Conservation (phyloP, 108 stramenopile species). For the Cyclostephanos invisitatus region DNA sequence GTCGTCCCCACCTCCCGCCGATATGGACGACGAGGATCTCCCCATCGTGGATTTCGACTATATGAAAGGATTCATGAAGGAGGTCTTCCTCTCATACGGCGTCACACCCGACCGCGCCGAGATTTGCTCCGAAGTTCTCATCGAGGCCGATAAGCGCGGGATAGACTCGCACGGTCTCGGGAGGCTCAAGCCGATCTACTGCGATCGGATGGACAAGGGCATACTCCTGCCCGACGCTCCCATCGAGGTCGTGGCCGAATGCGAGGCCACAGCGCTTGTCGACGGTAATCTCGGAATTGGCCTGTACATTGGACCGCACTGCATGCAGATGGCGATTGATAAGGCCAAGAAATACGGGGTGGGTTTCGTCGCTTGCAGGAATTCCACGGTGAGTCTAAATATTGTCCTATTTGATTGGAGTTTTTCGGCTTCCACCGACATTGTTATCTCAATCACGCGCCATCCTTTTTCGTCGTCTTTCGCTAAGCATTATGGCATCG, state of each 20-base stretch:
- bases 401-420: not conserved
- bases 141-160: slow-evolving; percentile 67
- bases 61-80: slow-evolving; percentile 69
- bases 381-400: slow-evolving; percentile 46
- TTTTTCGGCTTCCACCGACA: not conserved
- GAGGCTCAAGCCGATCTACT: slow-evolving; percentile 69
- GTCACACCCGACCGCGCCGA: slow-evolving; percentile 54
- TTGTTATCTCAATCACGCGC: not conserved
- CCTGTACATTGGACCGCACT: slow-evolving; percentile 68
- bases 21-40: slow-evolving; percentile 41
- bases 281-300: slow-evolving; percentile 71
- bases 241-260: slow-evolving; percentile 56
- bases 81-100: slow-evolving; percentile 58
- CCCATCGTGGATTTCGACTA: slow-evolving; percentile 58
- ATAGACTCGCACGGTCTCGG: slow-evolving; percentile 74
- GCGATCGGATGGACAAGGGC: slow-evolving; percentile 65
- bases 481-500: slow-evolving; percentile 58
- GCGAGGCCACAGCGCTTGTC: slow-evolving; percentile 51
- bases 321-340: slow-evolving; percentile 72
- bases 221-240: slow-evolving; percentile 57
- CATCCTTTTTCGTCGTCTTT: not conserved
- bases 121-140: slow-evolving; percentile 62
- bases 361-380: slow-evolving; percentile 61
- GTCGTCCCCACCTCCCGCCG: slow-evolving; percentile 21
- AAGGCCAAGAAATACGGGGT: slow-evolving; percentile 69